phyloP scores from a whole-genome alignment of 2,329 filamentous ascomycete genomes.

The Alternaria conjuncta region DNA sequence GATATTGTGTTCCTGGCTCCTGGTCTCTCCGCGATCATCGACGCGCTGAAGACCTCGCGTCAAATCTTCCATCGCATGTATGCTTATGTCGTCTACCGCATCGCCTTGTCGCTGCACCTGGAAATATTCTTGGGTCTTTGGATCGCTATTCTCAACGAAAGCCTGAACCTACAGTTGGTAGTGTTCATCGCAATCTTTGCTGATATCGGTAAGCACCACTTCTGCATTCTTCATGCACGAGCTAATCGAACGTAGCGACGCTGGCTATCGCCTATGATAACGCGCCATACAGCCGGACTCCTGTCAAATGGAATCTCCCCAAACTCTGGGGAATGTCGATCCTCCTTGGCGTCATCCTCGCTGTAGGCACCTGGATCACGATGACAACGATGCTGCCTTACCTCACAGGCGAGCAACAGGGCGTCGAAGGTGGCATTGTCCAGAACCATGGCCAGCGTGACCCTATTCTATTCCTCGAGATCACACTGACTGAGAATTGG shows the following conservation, averaged over 20 bases:
- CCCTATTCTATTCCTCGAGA: conserved; percentile 85
- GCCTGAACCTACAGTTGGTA: conserved; percentile 83
- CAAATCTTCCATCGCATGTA: conserved; percentile 98
- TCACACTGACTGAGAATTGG: conserved; percentile 93
- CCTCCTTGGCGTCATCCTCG: conserved; percentile 79
- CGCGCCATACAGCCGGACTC: conserved; percentile 81
- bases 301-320: conserved; percentile 94
- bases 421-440: conserved; percentile 79
- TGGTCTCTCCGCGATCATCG: conserved; percentile 89
- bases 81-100: conserved; percentile 94
- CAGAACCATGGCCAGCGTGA: conserved; percentile 87
- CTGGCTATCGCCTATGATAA: conserved; percentile 94
- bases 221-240: neutral
- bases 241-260: conserved; percentile 61
- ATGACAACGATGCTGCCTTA: conserved; percentile 79
- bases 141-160: conserved; percentile 86
- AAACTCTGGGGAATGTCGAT: conserved; percentile 95
- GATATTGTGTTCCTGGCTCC: conserved; percentile 94
- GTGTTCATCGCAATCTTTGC: conserved; percentile 96
- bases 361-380: conserved; percentile 85
- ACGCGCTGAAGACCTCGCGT: conserved; percentile 88
- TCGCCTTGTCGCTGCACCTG: conserved; percentile 87
- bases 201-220: conserved; percentile 63
- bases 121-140: conserved; percentile 91
- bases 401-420: conserved; percentile 50